These are phyloP conservation scores for Bipolaris sorokiniana DNA, from an alignment of 2,329 filamentous ascomycete species.

Conservation along the genomic window DNA sequence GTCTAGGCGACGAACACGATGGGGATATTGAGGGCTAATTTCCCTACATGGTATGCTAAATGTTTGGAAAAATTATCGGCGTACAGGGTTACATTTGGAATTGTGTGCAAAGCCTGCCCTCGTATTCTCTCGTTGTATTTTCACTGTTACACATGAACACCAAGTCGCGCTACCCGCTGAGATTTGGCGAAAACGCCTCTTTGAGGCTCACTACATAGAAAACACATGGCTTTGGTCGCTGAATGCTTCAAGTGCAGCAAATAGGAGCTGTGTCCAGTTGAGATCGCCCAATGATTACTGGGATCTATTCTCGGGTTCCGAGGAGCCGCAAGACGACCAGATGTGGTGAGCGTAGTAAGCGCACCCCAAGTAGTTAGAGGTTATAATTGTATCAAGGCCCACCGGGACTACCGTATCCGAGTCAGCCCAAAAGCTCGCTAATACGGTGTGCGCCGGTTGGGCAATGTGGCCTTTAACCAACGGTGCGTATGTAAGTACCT, in stretches of 20 bases:
- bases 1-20: slow-evolving; percentile 1
- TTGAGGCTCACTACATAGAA: slow-evolving; percentile 10
- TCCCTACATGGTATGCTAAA: slow-evolving; percentile 8
- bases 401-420: not conserved
- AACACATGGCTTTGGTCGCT: not conserved
- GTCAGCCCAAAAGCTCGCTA: slow-evolving; percentile 5
- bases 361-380: not conserved
- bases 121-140: slow-evolving; percentile 20
- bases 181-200: not conserved
- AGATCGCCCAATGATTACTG: not conserved
- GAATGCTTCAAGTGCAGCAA: not conserved
- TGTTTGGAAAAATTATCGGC: slow-evolving; percentile 22
- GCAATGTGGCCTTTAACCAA: slow-evolving; percentile 12
- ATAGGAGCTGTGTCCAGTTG: not conserved
- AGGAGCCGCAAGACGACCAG: not conserved
- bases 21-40: slow-evolving; percentile 11
- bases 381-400: not conserved
- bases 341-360: not conserved
- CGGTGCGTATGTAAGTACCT: not conserved
- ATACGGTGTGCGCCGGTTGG: not conserved
- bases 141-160: slow-evolving; percentile 9
- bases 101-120: slow-evolving; percentile 8
- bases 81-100: slow-evolving; percentile 18
- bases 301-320: not conserved
- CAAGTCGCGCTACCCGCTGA: not conserved